Conservation (phyloP, 192 early-diverging fungal genomes). For the Backusella tarrabulga region DNA sequence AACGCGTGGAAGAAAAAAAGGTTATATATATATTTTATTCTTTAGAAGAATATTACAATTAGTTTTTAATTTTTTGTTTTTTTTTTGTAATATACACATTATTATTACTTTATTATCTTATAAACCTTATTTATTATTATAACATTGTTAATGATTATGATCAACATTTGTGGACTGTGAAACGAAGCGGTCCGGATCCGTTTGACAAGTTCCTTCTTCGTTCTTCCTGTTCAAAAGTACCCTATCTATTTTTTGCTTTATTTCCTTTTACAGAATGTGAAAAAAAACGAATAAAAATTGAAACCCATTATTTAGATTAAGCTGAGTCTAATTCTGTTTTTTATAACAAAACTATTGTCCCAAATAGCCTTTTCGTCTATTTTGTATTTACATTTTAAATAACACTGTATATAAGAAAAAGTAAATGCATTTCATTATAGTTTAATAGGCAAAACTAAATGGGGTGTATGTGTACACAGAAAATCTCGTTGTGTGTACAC, state of each 20-base stretch:
- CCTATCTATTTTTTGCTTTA: not conserved
- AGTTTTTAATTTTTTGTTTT: slow-evolving; percentile 1
- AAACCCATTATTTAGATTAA: not conserved
- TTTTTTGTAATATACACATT: slow-evolving; percentile 6
- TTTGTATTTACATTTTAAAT: not conserved
- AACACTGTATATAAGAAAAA: not conserved
- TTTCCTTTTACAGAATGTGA: slow-evolving; percentile 1
- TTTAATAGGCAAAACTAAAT: not conserved
- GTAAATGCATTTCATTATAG: not conserved
- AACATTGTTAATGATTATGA: slow-evolving; percentile 2
- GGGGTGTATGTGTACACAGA: not conserved
- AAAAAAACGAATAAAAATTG: not conserved
- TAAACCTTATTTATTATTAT: not conserved
- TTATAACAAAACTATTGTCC: not conserved
- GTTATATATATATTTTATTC: not conserved
- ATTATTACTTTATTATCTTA: not conserved
- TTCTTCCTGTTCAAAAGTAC: not conserved
- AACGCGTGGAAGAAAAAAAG: not conserved
- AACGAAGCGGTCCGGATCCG: not conserved
- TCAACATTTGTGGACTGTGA: not conserved
- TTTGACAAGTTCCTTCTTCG: not conserved
- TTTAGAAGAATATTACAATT: slow-evolving; percentile 1
- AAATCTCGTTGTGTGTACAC: not conserved
- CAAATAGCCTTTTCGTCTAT: not conserved
- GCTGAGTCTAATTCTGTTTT: not conserved